Evolutionary conservation across 202 grass and related monocot species (phyloP).

Genomic region (Schoenoplectus tabernaemontani): DNA sequence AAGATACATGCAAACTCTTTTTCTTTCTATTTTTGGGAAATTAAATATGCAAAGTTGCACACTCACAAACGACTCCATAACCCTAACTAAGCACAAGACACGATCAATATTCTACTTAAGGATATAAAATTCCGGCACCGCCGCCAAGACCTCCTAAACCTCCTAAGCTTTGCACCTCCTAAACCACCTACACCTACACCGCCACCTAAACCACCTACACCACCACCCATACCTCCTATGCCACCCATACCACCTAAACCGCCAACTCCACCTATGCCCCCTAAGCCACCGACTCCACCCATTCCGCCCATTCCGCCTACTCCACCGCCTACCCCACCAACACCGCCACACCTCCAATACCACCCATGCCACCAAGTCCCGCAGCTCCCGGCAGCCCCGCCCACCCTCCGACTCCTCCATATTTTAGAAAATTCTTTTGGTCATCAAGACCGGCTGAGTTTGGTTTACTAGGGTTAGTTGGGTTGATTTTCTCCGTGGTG

Average conservation of each 20-base stretch:
- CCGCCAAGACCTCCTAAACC: no score
- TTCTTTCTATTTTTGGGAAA: neutral
- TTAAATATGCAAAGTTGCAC: neutral
- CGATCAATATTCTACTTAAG: neutral
- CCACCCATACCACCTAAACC: no score
- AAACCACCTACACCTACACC: no score
- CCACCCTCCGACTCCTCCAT: conserved; percentile 30
- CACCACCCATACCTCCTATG: no score
- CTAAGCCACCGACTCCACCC: neutral
- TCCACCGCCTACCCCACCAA: neutral
- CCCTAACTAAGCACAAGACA: neutral
- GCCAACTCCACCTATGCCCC: no score
- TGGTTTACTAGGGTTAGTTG: neutral
- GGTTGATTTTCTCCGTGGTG: neutral
- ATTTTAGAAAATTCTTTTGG: conserved; percentile 29
- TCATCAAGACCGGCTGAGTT: neutral
- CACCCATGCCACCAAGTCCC: conserved; percentile 2
- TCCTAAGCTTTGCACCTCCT: no score
- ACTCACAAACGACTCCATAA: neutral
- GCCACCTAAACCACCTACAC: no score
- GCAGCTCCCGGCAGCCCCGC: conserved; percentile 23
- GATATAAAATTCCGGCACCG: neutral
- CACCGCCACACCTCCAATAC: neutral
- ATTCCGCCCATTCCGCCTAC: neutral
- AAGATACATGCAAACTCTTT: neutral